phyloP scores from a whole-genome alignment of 345 rosid species.

The Citrus glauca region DNA sequence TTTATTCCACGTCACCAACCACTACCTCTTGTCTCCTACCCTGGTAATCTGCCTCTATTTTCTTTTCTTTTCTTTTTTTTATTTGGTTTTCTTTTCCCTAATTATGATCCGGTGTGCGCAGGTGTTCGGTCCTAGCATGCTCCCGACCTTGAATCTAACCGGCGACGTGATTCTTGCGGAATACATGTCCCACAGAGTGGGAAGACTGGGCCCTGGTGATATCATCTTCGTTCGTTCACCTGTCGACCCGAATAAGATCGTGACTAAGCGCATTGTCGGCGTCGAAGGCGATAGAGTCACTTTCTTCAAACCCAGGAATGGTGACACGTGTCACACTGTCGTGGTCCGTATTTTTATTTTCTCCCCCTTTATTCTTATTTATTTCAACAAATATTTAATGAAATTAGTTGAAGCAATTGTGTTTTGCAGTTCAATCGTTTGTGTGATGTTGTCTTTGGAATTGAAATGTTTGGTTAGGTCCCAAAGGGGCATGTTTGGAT shows the following conservation, averaged over 20 bases:
- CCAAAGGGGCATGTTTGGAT: constrained; percentile 92
- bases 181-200: constrained; percentile 58
- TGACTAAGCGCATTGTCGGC: constrained; percentile 66
- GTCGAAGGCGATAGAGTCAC: constrained; percentile 67
- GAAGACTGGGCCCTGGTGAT: constrained; percentile 62
- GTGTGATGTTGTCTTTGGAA: not conserved
- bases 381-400: not conserved
- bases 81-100: not conserved
- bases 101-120: constrained; percentile 22
- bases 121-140: constrained; percentile 83
- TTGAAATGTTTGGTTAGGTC: constrained; percentile 32
- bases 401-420: not conserved
- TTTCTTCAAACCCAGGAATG: constrained; percentile 39
- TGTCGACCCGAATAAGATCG: constrained; percentile 46
- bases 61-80: not conserved
- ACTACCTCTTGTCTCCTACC: constrained; percentile 52
- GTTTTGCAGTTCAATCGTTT: not conserved
- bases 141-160: constrained; percentile 65
- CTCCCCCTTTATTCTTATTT: not conserved
- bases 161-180: constrained; percentile 72
- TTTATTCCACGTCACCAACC: constrained; percentile 56
- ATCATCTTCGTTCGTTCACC: constrained; percentile 73
- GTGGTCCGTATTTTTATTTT: constrained; percentile 24
- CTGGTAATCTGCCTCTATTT: constrained; percentile 25
- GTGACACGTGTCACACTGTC: constrained; percentile 24